Evolutionary conservation across 2,329 filamentous ascomycete species (phyloP).

Genomic region (Nemania sp.): DNA sequence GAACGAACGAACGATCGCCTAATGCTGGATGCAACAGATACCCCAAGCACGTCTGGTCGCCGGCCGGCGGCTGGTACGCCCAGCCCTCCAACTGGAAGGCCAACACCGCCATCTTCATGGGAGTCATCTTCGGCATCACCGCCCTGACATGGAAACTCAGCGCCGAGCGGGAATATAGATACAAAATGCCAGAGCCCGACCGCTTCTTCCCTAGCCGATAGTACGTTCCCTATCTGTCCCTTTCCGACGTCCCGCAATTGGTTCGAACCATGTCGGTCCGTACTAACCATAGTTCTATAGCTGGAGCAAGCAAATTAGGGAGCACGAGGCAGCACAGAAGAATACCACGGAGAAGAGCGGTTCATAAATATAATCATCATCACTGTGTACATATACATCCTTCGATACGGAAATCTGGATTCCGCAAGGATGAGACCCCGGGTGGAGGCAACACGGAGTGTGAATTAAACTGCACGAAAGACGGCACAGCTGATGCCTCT

Average conservation of each 20-base stretch:
- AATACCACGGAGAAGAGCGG: constrained; percentile 37
- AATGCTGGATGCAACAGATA: constrained; percentile 64
- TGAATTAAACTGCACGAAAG: background rate
- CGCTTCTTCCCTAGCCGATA: constrained; percentile 86
- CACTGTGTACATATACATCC: constrained; percentile 31
- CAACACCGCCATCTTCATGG: constrained; percentile 81
- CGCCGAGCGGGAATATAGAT: constrained; percentile 71
- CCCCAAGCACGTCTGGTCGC: constrained; percentile 99
- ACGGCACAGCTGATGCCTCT: background rate
- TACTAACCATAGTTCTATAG: constrained; percentile 35
- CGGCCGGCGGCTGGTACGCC: constrained; percentile 94
- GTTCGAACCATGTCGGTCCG: background rate
- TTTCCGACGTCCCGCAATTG: too few relatives aligned
- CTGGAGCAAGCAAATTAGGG: constrained; percentile 51
- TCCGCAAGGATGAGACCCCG: background rate
- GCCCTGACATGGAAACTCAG: constrained; percentile 71
- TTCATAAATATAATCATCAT: constrained; percentile 26
- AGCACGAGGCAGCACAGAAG: constrained; percentile 48
- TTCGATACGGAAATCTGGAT: constrained; percentile 24
- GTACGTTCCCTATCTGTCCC: constrained; percentile 52
- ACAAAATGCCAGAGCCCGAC: constrained; percentile 76
- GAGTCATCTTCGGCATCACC: constrained; percentile 68
- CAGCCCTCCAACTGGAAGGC: constrained; percentile 93
- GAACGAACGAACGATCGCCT: constrained; percentile 10
- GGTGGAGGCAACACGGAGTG: background rate